phyloP scores from a whole-genome alignment of 2,329 filamentous ascomycete genomes.

The Neurospora crassa region DNA sequence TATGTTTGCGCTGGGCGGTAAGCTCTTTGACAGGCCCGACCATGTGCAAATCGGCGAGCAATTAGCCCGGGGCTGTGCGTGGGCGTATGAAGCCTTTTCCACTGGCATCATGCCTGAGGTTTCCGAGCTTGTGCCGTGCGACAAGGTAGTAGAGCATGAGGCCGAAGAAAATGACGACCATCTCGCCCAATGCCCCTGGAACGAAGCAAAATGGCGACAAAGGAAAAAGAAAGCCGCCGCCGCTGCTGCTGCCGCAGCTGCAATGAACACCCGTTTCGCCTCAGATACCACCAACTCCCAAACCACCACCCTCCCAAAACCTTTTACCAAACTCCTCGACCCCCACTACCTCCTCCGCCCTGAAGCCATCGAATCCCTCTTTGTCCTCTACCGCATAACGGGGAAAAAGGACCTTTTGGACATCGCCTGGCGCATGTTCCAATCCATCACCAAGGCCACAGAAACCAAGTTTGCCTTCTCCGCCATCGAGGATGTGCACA shows the following conservation, averaged over 20 bases:
- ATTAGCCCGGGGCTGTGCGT: slow-evolving; percentile 43
- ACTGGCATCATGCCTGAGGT: slow-evolving; percentile 47
- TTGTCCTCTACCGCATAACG: slow-evolving; percentile 42
- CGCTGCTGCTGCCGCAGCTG: no score
- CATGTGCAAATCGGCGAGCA: slow-evolving; percentile 36
- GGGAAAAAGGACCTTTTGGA: slow-evolving; percentile 34
- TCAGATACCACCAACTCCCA: not conserved
- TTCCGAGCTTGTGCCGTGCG: slow-evolving; percentile 27
- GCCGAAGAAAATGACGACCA: slow-evolving; percentile 5
- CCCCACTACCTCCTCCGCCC: slow-evolving; percentile 35
- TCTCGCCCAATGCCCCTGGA: slow-evolving; percentile 19
- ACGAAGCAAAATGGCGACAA: slow-evolving; percentile 23
- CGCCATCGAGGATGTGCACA: slow-evolving; percentile 33
- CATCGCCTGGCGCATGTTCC: slow-evolving; percentile 39
- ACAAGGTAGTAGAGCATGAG: slow-evolving; percentile 21
- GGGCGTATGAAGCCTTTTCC: slow-evolving; percentile 41
- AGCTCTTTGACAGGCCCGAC: slow-evolving; percentile 24
- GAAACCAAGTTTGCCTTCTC: slow-evolving; percentile 35
- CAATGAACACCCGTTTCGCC: not conserved
- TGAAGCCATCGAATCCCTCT: slow-evolving; percentile 43
- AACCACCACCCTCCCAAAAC: slow-evolving; percentile 32
- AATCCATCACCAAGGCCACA: slow-evolving; percentile 31
- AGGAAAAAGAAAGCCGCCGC: slow-evolving; percentile 23
- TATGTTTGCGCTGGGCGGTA: slow-evolving; percentile 33
- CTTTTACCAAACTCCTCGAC: slow-evolving; percentile 46